Base-by-base conservation (phyloP, 1,284 basidiomycete species). In the Rhodotorula sp. region DNA sequence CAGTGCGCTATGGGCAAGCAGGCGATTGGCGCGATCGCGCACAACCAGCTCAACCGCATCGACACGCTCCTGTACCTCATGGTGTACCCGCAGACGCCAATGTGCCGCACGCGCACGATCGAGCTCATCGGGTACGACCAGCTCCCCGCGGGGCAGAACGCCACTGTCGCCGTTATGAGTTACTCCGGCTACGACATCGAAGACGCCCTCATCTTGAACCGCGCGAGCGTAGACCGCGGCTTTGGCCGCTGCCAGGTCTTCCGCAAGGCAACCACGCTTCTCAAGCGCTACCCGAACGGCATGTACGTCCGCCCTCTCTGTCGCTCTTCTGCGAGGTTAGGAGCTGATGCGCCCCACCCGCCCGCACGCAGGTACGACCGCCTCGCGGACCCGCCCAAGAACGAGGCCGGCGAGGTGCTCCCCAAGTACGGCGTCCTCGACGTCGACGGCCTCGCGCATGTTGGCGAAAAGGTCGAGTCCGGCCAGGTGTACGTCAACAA, bases 1-100 rank as follows among this genome's bases (percentile, higher is more conserved):
- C 95, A 99, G 84, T 99, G 97, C 81, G 97, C 97, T 64, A 99
- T 99, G 97, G 97, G 97, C 74, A 99, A 99, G 84, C 97, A 99
- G 85, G 97, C 97, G 0, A 98, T 99, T 74, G 97, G 97, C n/a
- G 95, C 94, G 5, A 99, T 99, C 77, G 96, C 90, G 0, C 97
- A 96, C 84, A 99, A 99, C 82, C 97, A 99, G 82, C 88, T 98
- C 74, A 93, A 96, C 81, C 88, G 97, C 58, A 99, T 99, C 81
- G 97, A 99, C 82, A 99, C 97, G 1, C 86, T 99, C n/a, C 86
- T 99, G 36, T 99, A 99, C 83, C 87, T 99, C 64, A 92, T 94
- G 75, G 94, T 98, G n/a, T 99, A 99, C 79, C 97, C 97, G 21
- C 97, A 99, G 80, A 92, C 98, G 80, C 97, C 97, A 0, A 97